These are phyloP conservation scores for Physcia stellaris DNA, from an alignment of 495 filamentous ascomycete genomes.

Conservation along the genomic window DNA sequence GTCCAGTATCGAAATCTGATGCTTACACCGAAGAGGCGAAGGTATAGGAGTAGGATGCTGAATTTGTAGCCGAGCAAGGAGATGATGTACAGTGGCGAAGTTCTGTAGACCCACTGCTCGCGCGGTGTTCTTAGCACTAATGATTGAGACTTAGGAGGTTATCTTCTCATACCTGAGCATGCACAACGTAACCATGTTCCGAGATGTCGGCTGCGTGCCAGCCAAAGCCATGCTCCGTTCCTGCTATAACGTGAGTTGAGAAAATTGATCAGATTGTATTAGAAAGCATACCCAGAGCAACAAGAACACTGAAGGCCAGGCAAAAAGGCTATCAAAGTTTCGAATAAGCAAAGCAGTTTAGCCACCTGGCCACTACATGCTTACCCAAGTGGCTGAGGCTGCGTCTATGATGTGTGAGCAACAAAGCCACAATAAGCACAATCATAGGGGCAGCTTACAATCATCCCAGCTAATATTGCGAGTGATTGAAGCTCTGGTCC, in stretches of 20 bases:
- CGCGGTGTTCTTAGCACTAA: neutral
- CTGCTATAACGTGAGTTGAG: neutral
- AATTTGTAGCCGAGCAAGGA: constrained; percentile 24
- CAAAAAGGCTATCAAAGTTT: constrained; percentile 5
- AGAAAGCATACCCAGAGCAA: constrained; percentile 2
- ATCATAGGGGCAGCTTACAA: constrained; percentile 2
- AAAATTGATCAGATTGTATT: neutral
- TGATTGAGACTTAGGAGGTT: too few relatives aligned
- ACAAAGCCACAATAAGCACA: constrained; percentile 7
- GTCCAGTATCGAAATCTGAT: constrained; percentile 19
- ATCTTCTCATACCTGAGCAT: neutral
- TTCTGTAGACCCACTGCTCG: constrained; percentile 20
- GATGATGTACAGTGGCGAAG: constrained; percentile 22
- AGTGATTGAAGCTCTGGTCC: neutral
- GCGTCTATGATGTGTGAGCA: constrained; percentile 1
- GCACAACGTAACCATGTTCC: constrained; percentile 7
- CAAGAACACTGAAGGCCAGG: constrained; percentile 11
- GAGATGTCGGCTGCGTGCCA: neutral
- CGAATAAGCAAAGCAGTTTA: neutral
- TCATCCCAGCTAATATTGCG: constrained; percentile 6
- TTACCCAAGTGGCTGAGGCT: too few relatives aligned
- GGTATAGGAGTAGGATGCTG: constrained; percentile 21
- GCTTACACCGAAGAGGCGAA: constrained; percentile 23
- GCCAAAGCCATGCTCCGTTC: neutral
- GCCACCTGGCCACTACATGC: too few relatives aligned